Base-by-base conservation (phyloP, 2,329 filamentous ascomycete species). In the Fusarium sp. region DNA sequence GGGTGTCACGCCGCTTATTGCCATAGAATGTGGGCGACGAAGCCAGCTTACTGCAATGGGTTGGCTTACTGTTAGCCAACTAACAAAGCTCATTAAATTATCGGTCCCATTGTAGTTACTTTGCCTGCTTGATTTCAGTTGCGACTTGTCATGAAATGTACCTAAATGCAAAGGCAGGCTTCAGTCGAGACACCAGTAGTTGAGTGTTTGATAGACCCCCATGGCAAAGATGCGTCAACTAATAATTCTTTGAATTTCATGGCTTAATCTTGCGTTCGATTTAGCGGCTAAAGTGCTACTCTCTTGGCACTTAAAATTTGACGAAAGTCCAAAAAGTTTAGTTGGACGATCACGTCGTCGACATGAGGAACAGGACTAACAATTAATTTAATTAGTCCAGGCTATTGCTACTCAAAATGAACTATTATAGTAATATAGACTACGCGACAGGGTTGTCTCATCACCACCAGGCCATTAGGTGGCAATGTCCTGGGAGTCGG, bases 211-310 rank as follows among this genome's bases (percentile, higher is more conserved):
- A n/a, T 14, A 8, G 3, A n/a, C 13, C 6, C 7, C 6, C 2
- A 9, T 17, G 5, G 6, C 5, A 1, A 8, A 7, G 18, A 8
- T 4, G 26, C 6, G 6, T 11, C 13, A 5, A 9, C 0, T 3
- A 24, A 11, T 11, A 6, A 5, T 13, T 26, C 3, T 68, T 68
- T 68, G 65, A 68, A 66, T 65, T 55, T 68, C 7, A n/a, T 11
- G 18, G 7, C 6, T 13, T 26, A 10, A 3, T 5, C 7, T 11
- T n/a, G 0, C 3, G 6, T 7, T 6, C 2, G 28, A 22, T 28
- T 6, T 6, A 1, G 3, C 13, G 1, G 2, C 4, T 9, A 15
- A 18, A 13, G 3, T 7, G 9, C 38, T 39, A 15, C 31, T 31
- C 10, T 20, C n/a, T 4, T 22, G 15, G 8, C 11, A 6, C 6